Percentiles rank a stretch among this genome's conserved stretches.
Conservation (phyloP, 345 rosid genomes). For the Eucalyptus camaldulensis region DNA sequence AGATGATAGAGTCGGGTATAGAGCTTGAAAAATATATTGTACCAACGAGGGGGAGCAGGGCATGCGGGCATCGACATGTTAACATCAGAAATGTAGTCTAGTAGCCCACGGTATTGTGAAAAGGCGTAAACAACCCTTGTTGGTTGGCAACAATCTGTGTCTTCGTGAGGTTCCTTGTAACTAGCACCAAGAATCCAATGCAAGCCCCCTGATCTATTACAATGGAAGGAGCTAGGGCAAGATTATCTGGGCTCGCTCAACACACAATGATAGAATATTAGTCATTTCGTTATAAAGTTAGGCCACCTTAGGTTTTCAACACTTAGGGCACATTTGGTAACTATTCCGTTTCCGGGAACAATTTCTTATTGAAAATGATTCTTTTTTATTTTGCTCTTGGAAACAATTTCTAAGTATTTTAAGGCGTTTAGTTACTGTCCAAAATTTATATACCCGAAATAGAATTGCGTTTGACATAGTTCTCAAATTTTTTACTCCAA, state of each 20-base stretch:
- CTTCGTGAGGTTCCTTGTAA: no score
- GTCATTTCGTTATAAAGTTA: neutral
- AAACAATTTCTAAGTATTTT: fast-evolving
- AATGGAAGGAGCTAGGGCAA: neutral
- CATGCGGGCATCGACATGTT: no score
- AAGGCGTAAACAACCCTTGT: no score
- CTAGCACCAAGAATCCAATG: no score
- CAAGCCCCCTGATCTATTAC: neutral
- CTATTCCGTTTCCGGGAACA: fast-evolving
- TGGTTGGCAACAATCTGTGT: no score
- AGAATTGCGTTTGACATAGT: fast-evolving
- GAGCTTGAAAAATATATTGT: no score
- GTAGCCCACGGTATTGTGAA: no score
- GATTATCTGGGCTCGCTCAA: neutral
- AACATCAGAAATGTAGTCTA: no score
- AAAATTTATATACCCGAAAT: fast-evolving
- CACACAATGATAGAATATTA: neutral
- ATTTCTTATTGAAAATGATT: fast-evolving
- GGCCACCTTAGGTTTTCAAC: neutral
- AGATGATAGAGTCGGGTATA: no score
- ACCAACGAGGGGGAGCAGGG: no score
- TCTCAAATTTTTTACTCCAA: no score
- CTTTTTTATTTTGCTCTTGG: fast-evolving
- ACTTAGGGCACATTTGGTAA: fast-evolving
- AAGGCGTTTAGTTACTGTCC: fast-evolving